phyloP scores from a whole-genome alignment of 768 basidiomycete genomes.

The Gyrodon lividus region DNA sequence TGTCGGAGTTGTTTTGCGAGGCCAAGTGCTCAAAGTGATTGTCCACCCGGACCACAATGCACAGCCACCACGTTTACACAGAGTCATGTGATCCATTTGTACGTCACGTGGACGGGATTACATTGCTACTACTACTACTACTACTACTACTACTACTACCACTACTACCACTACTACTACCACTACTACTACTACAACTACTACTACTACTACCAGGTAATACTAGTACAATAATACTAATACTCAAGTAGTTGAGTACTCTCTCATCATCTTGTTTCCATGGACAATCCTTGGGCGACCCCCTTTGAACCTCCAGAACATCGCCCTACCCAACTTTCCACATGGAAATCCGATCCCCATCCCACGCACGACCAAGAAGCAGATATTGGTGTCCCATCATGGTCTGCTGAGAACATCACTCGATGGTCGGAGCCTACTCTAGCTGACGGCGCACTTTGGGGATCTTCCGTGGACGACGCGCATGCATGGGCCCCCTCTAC shows the following conservation, averaged over 20 bases:
- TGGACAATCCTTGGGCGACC: constrained; percentile 80
- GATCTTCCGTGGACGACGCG: constrained; percentile 4
- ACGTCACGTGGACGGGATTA: neutral
- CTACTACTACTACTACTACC: too few relatives aligned
- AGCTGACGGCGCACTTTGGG: constrained; percentile 44
- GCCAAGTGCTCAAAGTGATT: neutral
- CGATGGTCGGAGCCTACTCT: constrained; percentile 51
- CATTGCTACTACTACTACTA: too few relatives aligned
- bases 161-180: too few relatives aligned
- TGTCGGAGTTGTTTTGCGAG: constrained; percentile 3
- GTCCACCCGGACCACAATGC: neutral
- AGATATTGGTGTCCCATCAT: constrained; percentile 57
- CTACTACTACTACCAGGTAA: too few relatives aligned
- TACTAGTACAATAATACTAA: too few relatives aligned
- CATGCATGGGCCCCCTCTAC: constrained; percentile 12
- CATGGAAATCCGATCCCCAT: constrained; percentile 7
- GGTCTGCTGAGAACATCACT: constrained; percentile 46
- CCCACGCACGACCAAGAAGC: constrained; percentile 41
- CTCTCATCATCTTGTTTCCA: constrained; percentile 20
- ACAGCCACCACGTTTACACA: neutral
- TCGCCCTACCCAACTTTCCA: constrained; percentile 4
- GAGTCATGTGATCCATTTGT: neutral
- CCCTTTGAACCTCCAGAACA: constrained; percentile 58
- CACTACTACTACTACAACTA: too few relatives aligned
- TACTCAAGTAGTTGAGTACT: neutral